Base-by-base conservation (phyloP, 75 land plant species). In the Cupressus sempervirens region DNA sequence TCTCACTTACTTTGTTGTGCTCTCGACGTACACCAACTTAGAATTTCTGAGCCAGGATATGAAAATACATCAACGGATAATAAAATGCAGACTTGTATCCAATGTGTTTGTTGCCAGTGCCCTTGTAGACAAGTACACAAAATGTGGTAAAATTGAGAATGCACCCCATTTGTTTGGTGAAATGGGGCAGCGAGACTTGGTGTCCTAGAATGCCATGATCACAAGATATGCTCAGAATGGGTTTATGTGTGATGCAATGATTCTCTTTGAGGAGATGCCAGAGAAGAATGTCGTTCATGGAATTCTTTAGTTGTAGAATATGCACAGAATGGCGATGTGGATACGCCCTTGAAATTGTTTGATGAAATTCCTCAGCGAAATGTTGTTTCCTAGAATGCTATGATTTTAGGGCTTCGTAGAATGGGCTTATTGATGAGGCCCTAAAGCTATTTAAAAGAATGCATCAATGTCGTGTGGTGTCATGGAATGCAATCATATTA, bases 361-460 rank as follows among this genome's bases (percentile, higher is more conserved):
- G 87, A 89, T 3, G 72, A 18, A 58, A 91, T 91, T 91, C 77
- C 54, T 34, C 74, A 11, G 38, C 90, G 90, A 14, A 85, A 87
- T 84, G 50, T 87, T 70, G 86, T 89, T 73, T 85, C 92, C 15
- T 91, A 90, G 92, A 91, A 88, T 86, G 88, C 90, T 43, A 87
- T 86, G 80, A 84, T 91, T 82, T 85, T 87, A 32, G 90, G 88
- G 16, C 84, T 86, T 72, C 90, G 12, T 90, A 89, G 79, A 87
- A 87, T 87, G 89, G 90, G 7, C 74, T 70, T 5, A 12, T 81
- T 43, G 82, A 81, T 26, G 10, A 81, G 52, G 82, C 82, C 26
- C 15, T 81, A 81, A 30, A 43, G 34, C 30, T 81, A 3, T 81
- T 81, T 46, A 32, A 46, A 4, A 46, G 11, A 81, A 43, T 81